Evolutionary conservation across 768 basidiomycete species (phyloP), one percentile per base, ranked within the genome.

Genomic region (Symmetrospora coprosmae): DNA sequence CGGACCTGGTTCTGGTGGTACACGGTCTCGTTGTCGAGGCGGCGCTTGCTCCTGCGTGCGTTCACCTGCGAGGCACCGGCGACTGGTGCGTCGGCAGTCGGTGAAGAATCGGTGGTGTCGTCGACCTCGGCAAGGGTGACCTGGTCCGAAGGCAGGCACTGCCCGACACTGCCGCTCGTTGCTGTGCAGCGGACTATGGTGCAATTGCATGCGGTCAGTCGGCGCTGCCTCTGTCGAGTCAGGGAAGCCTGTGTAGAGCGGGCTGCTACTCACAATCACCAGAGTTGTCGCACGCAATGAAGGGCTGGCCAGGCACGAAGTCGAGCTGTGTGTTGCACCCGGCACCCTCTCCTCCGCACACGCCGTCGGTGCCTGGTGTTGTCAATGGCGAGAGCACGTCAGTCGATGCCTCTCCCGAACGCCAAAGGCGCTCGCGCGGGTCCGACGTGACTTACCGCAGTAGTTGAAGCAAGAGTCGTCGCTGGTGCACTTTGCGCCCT

Each of bases 381-480:
- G 35, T 9, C 34, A 16, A 53, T 38, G 35, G 6, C 25, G 6
- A 40, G 40, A 31, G 19, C 45, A 21, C 11, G 35, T 7, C 13
- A 31, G 21, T 52, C 31, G 27, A 35, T 37, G n/a, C n/a, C n/a
- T n/a, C n/a, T n/a, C n/a, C n/a, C n/a, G n/a, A n/a, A n/a, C n/a
- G n/a, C 50, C 23, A 33, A 21, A 31, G 23, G 23, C 47, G 11
- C 21, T 37, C 14, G 28, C n/a, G n/a, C n/a, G 50, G n/a, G 21
- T 9, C 11, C 33, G 34, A 6, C 4, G 11, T 14, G 17, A 47
- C 55, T 43, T n/a, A 58, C 55, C 55, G 55, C 55, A 58, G 55
- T 58, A 58, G 30, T 58, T 58, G 55, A 45, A 58, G 55, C 55
- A 58, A 16, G 9, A 11, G 16, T 43, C 55, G 37, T 58, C 55